Percentiles rank a stretch among this genome's conserved stretches.
These are phyloP conservation scores for Vachellia pachyceras DNA, from an alignment of 306 rosid genomes.

Conservation along the genomic window DNA sequence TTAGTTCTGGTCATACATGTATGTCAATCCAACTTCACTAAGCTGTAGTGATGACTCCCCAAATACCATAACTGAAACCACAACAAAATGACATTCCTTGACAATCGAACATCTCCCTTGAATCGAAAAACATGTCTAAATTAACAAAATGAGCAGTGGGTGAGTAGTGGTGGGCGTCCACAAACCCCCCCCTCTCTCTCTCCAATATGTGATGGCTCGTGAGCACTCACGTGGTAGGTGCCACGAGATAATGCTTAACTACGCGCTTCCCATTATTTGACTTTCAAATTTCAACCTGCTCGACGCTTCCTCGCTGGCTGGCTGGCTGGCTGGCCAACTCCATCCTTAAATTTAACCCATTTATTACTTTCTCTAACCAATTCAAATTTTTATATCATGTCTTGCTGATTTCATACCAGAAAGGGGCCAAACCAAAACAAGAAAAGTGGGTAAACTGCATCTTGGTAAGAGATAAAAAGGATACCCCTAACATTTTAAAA, in stretches of 20 bases:
- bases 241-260: background rate
- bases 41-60: too few species aligned
- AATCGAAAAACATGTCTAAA: too few species aligned
- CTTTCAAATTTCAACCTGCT: background rate
- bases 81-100: too few species aligned
- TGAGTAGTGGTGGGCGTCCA: background rate
- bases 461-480: background rate
- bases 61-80: too few species aligned
- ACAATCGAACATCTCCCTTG: too few species aligned
- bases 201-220: too few species aligned
- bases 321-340: too few species aligned
- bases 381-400: background rate
- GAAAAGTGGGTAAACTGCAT: background rate
- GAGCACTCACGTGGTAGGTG: conserved; percentile 12
- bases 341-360: too few species aligned
- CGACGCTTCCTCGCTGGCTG: background rate
- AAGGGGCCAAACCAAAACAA: background rate
- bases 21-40: too few species aligned
- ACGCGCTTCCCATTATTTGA: conserved; percentile 4
- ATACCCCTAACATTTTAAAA: background rate
- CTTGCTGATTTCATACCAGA: background rate
- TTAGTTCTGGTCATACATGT: too few species aligned
- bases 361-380: background rate
- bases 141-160: too few species aligned
- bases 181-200: too few species aligned